phyloP scores from a whole-genome alignment of 2,329 filamentous ascomycete species.

The Zasmidium citrigriseum region DNA sequence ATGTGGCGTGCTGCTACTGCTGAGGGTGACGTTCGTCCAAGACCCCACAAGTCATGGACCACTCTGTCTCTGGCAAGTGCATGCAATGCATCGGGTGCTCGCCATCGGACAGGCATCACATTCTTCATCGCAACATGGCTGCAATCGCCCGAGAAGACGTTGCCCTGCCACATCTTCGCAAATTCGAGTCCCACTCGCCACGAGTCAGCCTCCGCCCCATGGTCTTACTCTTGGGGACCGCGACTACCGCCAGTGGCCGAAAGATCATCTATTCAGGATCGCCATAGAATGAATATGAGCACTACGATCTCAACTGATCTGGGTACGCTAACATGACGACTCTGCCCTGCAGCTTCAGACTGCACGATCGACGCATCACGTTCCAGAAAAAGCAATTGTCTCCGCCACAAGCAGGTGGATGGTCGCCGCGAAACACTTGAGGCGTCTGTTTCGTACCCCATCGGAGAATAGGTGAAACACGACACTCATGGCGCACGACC shows the following conservation, averaged over 20 bases:
- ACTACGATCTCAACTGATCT: not conserved
- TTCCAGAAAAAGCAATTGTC: slow-evolving; percentile 4
- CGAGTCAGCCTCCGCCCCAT: not conserved
- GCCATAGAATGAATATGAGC: not conserved
- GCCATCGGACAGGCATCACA: not conserved
- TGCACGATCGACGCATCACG: slow-evolving; percentile 13
- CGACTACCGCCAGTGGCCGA: not conserved
- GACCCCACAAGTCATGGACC: slow-evolving; percentile 4
- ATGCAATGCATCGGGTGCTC: not conserved
- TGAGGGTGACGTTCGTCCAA: slow-evolving; percentile 3
- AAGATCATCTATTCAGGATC: not conserved
- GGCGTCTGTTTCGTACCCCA: slow-evolving; percentile 3
- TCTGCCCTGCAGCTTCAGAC: not conserved
- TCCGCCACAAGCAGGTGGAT: not conserved
- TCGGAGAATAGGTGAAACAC: slow-evolving; percentile 15
- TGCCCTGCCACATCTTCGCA: not conserved
- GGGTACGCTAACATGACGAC: not conserved
- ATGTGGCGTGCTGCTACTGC: slow-evolving; percentile 2
- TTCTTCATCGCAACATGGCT: not conserved
- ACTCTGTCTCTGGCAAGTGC: slow-evolving; percentile 2
- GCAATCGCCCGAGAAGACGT: not conserved
- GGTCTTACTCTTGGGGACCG: not conserved
- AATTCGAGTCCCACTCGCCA: not conserved
- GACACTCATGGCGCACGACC: not conserved
- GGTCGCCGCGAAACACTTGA: slow-evolving; percentile 8